Base-by-base conservation (phyloP, 805 yeast genomes). In the Zygosaccharomyces bailii region DNA sequence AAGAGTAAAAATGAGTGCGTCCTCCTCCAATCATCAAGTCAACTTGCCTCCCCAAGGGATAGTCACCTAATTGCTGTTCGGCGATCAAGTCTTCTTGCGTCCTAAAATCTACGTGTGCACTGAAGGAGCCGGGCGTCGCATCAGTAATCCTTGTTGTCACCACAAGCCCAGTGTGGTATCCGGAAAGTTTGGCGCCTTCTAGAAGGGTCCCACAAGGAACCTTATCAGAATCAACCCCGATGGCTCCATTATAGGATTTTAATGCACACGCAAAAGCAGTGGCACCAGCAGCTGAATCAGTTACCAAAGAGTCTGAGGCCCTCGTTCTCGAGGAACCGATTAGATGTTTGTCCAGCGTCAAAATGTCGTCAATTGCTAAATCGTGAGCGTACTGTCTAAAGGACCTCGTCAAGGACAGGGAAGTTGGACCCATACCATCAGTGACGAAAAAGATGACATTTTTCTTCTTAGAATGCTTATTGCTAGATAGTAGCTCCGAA, bases 231-330 rank as follows among this genome's bases (percentile, higher is more conserved):
- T 76, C 75, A 11, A 90, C 96, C n/a, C 88, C 95, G 61, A 90
- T 85, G 9, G 96, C 96, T 11, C 95, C 93, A 62, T 90, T 90
- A 67, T 86, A 88, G 4, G 89, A 70, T 69, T 90, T 90, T 55
- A 80, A 59, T 4, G 81, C 91, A 65, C 96, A 87, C 0, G 95
- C 74, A 58, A 89, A 90, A 1, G 96, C 96, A 10, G 96, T 88
- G 11, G 96, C 98, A 11, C 96, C 97, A 2, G 98, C 98, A 8
- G 98, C 98, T 21, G 96, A 86, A 63, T 90, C 98, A 0, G 98
- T 90, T 48, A 90, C 78, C 55, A 86, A 70, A 1, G 95, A 84
- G 51, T 74, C 71, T 19, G 79, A 78, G 13, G 96, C 85, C 49
- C 89, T 74, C 0, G 98, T 90, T 54, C 97, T 75, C 6, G 95